A percentile compares a stretch with the other conserved stretches of the same genome.
phyloP scores from a whole-genome alignment of 257 asterid genomes.

The Gentiana dahurica region DNA sequence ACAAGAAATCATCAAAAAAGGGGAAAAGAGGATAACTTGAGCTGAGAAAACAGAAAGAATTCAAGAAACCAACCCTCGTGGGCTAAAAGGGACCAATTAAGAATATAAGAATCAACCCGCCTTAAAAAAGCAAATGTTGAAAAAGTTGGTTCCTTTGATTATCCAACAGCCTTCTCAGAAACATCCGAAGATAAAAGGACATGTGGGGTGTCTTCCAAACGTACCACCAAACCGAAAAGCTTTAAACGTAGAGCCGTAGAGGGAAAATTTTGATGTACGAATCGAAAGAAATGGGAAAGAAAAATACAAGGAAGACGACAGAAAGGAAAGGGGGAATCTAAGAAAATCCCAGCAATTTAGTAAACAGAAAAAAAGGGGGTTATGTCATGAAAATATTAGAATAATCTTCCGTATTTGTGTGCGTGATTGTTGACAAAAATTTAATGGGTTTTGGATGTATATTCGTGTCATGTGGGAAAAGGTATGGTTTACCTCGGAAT shows the following conservation, averaged over 20 bases:
- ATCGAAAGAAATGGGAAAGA: not conserved
- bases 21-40: conserved; percentile 17
- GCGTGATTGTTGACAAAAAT: conserved; percentile 3
- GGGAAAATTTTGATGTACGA: not conserved
- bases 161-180: too few relatives aligned
- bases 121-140: too few relatives aligned
- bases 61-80: conserved; percentile 7
- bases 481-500: not conserved
- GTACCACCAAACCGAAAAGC: not conserved
- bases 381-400: not conserved
- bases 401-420: not conserved
- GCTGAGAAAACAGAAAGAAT: conserved; percentile 11
- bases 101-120: conserved; percentile 2
- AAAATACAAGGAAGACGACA: not conserved
- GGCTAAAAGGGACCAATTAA: conserved; percentile 6
- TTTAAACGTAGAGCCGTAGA: not conserved
- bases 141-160: too few relatives aligned
- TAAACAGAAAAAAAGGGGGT: not conserved
- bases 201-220: too few relatives aligned
- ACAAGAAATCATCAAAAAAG: conserved; percentile 35
- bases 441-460: conserved; percentile 4
- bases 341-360: not conserved
- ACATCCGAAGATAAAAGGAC: too few relatives aligned
- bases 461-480: conserved; percentile 6
- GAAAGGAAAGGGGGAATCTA: not conserved